A percentile compares a stretch with the other conserved stretches of the same genome.
These are phyloP conservation scores for Prunus armeniaca DNA, from an alignment of 306 rosid genomes.

Conservation along the genomic window DNA sequence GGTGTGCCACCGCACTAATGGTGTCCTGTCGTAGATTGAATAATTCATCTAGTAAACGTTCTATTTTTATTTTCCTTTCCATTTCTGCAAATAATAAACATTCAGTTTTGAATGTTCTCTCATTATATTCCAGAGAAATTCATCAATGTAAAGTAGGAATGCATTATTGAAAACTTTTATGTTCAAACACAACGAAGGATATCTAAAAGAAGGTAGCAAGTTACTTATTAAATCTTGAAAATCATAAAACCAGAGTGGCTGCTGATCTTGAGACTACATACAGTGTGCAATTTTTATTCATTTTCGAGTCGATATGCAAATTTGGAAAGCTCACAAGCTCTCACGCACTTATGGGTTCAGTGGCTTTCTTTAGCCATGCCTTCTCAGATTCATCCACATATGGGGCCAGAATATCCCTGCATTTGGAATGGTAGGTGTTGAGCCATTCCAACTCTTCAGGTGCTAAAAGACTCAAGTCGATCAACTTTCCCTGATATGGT, in stretches of 20 bases:
- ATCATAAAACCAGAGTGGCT: neutral
- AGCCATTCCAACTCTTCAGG: slow-evolving; percentile 81
- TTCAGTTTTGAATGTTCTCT: too few relatives aligned
- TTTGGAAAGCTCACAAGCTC: neutral
- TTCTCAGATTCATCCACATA: slow-evolving; percentile 66
- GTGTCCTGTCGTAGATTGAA: too few relatives aligned
- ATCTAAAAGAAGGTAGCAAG: neutral
- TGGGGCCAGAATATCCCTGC: slow-evolving; percentile 69
- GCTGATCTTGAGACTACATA: neutral
- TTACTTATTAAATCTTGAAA: neutral
- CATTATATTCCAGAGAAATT: slow-evolving; percentile 10
- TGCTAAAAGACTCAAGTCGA: slow-evolving; percentile 58
- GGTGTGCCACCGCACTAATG: too few relatives aligned
- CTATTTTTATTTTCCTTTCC: too few relatives aligned
- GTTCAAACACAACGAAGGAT: neutral
- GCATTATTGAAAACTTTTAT: neutral
- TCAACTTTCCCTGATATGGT: slow-evolving; percentile 85
- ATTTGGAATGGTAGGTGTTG: slow-evolving; percentile 73
- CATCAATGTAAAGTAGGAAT: neutral
- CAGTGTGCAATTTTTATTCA: neutral
- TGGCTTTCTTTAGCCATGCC: slow-evolving; percentile 84
- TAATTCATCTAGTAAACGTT: too few relatives aligned
- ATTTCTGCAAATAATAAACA: too few relatives aligned
- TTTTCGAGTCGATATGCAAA: neutral
- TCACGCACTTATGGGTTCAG: slow-evolving; percentile 64